Percentiles rank a stretch among this genome's conserved stretches.
Conservation (phyloP, 345 rosid genomes). For the Alliaria petiolata region DNA sequence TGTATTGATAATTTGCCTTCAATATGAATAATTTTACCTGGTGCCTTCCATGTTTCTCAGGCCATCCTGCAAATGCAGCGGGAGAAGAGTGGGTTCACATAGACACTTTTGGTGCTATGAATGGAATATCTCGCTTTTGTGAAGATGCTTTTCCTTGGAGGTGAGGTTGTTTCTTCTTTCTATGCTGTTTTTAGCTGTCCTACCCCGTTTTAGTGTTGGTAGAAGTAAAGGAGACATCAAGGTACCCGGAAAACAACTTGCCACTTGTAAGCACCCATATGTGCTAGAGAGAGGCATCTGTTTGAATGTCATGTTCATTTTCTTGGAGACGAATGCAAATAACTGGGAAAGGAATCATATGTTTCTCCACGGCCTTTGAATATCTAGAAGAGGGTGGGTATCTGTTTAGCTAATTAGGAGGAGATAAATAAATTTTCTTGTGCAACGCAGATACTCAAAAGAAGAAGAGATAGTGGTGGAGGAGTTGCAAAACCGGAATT, state of each 20-base stretch:
- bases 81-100: slow-evolving; percentile 79
- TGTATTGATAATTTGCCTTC: not conserved
- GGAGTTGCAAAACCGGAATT: slow-evolving; percentile 55
- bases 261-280: not conserved
- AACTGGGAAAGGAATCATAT: not conserved
- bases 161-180: slow-evolving; percentile 37
- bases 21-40: not conserved
- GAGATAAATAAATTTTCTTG: slow-evolving; percentile 3
- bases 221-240: slow-evolving; percentile 6
- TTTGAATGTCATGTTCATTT: not conserved
- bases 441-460: slow-evolving; percentile 76
- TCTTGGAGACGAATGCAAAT: not conserved
- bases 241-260: not conserved
- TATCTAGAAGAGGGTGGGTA: not conserved
- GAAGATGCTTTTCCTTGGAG: slow-evolving; percentile 83
- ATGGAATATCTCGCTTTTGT: slow-evolving; percentile 93
- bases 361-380: not conserved
- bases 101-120: slow-evolving; percentile 89
- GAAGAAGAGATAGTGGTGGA: slow-evolving; percentile 68
- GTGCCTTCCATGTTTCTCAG: slow-evolving; percentile 36
- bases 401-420: not conserved
- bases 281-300: not conserved
- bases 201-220: not conserved
- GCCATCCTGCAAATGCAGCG: slow-evolving; percentile 37
- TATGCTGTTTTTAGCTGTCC: not conserved